These are phyloP conservation scores for Polygonum maritimum DNA, from an alignment of 148 eudicot genomes.

Conservation along the genomic window DNA sequence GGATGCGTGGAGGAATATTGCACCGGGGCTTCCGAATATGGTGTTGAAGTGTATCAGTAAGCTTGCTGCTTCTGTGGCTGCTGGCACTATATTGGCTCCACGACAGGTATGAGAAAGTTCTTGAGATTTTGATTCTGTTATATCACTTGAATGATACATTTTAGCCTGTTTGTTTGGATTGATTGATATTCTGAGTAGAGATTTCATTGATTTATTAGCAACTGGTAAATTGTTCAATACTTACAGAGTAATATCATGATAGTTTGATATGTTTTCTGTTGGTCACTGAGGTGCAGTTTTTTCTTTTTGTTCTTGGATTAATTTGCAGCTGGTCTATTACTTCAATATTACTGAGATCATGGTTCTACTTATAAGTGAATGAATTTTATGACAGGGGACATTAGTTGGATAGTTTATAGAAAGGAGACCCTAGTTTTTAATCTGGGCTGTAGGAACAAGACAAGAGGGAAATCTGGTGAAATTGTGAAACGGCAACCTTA, in stretches of 20 bases:
- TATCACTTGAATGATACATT: not conserved
- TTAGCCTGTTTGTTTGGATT: not conserved
- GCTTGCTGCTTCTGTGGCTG: constrained; percentile 66
- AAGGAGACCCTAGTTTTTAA: not conserved
- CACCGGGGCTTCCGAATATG: constrained; percentile 67
- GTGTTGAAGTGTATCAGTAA: constrained; percentile 65
- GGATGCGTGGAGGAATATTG: constrained; percentile 80
- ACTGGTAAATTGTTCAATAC: not conserved
- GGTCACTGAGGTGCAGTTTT: not conserved
- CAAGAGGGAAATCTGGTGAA: not conserved
- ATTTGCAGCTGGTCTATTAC: not conserved
- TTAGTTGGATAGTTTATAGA: not conserved
- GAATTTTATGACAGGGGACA: not conserved
- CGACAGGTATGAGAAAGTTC: constrained; percentile 39
- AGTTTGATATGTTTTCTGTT: not conserved
- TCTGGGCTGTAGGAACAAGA: not conserved
- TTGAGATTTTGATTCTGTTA: not conserved
- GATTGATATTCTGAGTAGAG: not conserved
- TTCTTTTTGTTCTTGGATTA: not conserved
- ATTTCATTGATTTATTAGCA: not conserved
- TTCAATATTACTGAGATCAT: not conserved
- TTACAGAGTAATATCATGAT: not conserved
- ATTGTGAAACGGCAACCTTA: not conserved
- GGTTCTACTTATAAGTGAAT: not conserved
- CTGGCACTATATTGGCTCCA: constrained; percentile 59